Percentiles rank a stretch among this genome's conserved stretches.
These are phyloP conservation scores for Daldinia concentrica DNA, from an alignment of 495 filamentous ascomycete genomes.

Conservation along the genomic window DNA sequence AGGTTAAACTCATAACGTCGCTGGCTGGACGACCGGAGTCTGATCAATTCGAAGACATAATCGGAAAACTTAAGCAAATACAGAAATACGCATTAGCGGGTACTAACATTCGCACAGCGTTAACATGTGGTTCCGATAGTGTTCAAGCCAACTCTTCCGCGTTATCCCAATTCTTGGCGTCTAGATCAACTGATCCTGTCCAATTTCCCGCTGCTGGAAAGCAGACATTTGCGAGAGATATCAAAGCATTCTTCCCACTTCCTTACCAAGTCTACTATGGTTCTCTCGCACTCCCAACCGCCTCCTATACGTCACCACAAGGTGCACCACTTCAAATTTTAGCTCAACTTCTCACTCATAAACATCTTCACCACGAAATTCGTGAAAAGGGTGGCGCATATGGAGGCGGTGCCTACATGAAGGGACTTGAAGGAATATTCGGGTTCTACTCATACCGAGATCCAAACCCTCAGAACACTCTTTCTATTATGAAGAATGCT, in stretches of 20 bases:
- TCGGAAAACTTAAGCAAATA: constrained; percentile 86
- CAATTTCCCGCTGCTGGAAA: constrained; percentile 48
- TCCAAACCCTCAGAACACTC: constrained; percentile 90
- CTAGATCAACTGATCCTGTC: constrained; percentile 58
- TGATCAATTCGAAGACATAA: constrained; percentile 75
- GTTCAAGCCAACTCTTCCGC: constrained; percentile 73
- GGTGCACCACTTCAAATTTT: constrained; percentile 86
- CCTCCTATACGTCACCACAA: constrained; percentile 80
- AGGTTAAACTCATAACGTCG: constrained; percentile 83
- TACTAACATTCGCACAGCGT: constrained; percentile 73
- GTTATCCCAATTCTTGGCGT: constrained; percentile 75
- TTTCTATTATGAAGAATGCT: constrained; percentile 84
- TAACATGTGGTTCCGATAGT: constrained; percentile 83
- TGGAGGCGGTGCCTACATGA: constrained; percentile 87
- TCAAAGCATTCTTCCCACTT: constrained; percentile 88
- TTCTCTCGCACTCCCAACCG: constrained; percentile 79
- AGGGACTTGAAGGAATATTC: constrained; percentile 82
- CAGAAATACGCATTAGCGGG: constrained; percentile 76
- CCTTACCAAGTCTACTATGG: constrained; percentile 98
- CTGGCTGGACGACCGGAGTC: constrained; percentile 61
- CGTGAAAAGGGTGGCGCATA: constrained; percentile 98
- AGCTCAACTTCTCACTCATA: constrained; percentile 93
- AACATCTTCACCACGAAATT: constrained; percentile 96
- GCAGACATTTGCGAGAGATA: constrained; percentile 51
- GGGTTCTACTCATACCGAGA: constrained; percentile 97